These are phyloP conservation scores for Tulasnella sp. DNA, from an alignment of 768 basidiomycete genomes.

Conservation along the genomic window DNA sequence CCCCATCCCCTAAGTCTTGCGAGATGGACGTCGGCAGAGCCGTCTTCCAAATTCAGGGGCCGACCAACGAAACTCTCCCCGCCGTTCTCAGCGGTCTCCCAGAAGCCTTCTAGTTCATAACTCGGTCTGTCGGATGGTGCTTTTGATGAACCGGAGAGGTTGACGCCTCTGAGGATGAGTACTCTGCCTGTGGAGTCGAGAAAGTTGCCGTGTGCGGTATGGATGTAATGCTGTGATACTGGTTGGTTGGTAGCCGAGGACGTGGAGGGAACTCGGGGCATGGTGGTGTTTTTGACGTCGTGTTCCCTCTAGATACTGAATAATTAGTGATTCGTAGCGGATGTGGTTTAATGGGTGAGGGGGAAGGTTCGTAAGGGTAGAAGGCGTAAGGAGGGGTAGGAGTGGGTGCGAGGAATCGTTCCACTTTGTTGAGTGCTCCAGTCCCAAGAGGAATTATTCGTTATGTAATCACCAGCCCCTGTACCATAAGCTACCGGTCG, in stretches of 20 bases:
- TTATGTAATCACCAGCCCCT: conserved; percentile 12
- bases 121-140: conserved; percentile 74
- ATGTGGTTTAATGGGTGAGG: neutral
- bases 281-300: conserved; percentile 38
- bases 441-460: conserved; percentile 15
- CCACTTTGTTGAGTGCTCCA: conserved; percentile 19
- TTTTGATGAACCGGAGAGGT: conserved; percentile 88
- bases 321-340: neutral
- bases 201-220: conserved; percentile 69
- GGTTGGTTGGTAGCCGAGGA: conserved; percentile 63
- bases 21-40: conserved; percentile 82
- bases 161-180: conserved; percentile 89
- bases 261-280: conserved; percentile 60
- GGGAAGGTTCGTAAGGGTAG: neutral
- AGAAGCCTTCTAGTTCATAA: conserved; percentile 72
- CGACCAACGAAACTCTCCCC: conserved; percentile 73
- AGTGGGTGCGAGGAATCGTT: conserved; percentile 17
- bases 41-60: conserved; percentile 83
- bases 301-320: neutral
- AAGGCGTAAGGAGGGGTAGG: neutral
- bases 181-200: conserved; percentile 76
- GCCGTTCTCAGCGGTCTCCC: conserved; percentile 70
- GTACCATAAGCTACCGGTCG: conserved; percentile 21
- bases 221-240: conserved; percentile 56
- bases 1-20: conserved; percentile 90